Evolutionary conservation across 352 stramenopile genomes (phyloP), one percentile per base, ranked within the genome.

Genomic region (Plasmopara halstedii): DNA sequence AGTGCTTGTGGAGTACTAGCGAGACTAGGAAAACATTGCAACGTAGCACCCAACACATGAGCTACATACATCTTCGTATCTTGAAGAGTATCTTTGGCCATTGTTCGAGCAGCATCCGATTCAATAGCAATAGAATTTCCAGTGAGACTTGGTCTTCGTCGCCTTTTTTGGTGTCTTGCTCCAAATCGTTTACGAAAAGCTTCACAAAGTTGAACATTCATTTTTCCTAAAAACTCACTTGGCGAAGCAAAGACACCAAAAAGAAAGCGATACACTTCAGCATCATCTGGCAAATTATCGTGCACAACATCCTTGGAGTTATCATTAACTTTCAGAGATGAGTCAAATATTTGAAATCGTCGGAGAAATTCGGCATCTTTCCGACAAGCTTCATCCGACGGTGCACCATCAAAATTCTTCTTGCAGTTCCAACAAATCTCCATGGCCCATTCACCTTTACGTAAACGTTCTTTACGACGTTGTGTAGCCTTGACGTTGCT

Each of bases 31-130:
- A 83, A 81, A 25, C 50, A 67, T 44, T 87, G 72, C 54, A 85
- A 62, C 13, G 70, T 85, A 23, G 64, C 70, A 8, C 72, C 70
- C 7, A 80, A 33, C 4, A 83, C 43, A 23, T 85, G 72, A 0
- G 70, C 70, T 2, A 87, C 37, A 31, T 87, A 85, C 70, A 85
- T 85, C 42, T 80, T 75, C 6, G 71, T 64, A 41, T 87, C 75
- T 17, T 83, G 72, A 20, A 87, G 56, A 1, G 72, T 82, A 20
- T 83, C 71, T 20, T 67, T 67, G 21, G 50, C 55, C 21, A 67
- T 19, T 9, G 33, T 26, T 0, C 53, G 46, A 23, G 23, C 31
- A 15, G 49, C 45, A 33, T 34, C 23, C 9, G 27, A 23, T 18
- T 57, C 35, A 20, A 33, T 23, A 32, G 32, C 10, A 15, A 15